Conservation (phyloP, 345 rosid genomes). For the Citrus inodora region DNA sequence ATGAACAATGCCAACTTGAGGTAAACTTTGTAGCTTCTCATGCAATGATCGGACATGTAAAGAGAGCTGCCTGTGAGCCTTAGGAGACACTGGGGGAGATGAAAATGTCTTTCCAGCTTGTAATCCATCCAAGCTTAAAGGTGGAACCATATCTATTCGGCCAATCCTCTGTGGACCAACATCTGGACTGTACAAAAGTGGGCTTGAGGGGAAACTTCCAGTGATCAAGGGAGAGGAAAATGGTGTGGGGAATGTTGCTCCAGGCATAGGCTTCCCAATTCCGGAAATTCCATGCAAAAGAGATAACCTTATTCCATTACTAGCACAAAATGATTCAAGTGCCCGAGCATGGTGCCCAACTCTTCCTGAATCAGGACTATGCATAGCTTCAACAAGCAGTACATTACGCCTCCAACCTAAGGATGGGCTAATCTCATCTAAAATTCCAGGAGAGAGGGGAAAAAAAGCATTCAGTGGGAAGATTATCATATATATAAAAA, state of each 20-base stretch:
- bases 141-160: conserved; percentile 85
- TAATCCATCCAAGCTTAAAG: conserved; percentile 83
- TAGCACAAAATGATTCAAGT: conserved; percentile 79
- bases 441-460: conserved; percentile 9
- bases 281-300: conserved; percentile 57
- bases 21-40: conserved; percentile 82
- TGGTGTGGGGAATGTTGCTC: conserved; percentile 77
- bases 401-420: conserved; percentile 96
- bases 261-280: conserved; percentile 44
- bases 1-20: conserved; percentile 94
- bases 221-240: conserved; percentile 79
- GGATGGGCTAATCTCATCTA: conserved; percentile 66
- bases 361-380: conserved; percentile 84
- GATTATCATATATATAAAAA: conserved; percentile 2
- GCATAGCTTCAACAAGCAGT: conserved; percentile 90
- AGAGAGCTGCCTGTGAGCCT: conserved; percentile 61
- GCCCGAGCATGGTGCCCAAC: conserved; percentile 80
- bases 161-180: conserved; percentile 64
- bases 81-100: conserved; percentile 81
- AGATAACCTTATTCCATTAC: conserved; percentile 67
- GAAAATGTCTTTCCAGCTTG: conserved; percentile 52
- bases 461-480: conserved; percentile 20
- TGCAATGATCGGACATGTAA: conserved; percentile 73
- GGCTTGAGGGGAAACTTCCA: conserved; percentile 95
- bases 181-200: conserved; percentile 85